Evolutionary conservation across 805 yeast genomes (phyloP), one percentile per base, ranked within the genome.

Genomic region (Zygoascus flipseniorum): DNA sequence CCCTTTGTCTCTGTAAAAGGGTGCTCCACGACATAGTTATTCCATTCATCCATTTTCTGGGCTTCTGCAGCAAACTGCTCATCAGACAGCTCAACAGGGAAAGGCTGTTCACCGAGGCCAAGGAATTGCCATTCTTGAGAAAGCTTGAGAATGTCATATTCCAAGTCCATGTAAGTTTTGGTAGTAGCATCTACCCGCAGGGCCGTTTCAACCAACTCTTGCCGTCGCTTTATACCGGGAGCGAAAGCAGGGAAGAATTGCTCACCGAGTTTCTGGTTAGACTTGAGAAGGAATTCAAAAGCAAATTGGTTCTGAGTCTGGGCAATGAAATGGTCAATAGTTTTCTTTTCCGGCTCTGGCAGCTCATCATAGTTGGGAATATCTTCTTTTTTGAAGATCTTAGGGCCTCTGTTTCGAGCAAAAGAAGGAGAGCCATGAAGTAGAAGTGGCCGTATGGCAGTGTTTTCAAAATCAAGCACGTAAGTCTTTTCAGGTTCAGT

Each of bases 1-100:
- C 97, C 97, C 52, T 86, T 85, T 23, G 97, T 86, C 47, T 92
- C 92, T 31, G 87, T 84, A 69, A 89, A 90, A 43, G 97, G 97
- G 50, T 82, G 77, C 5, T 82, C 74, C 39, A 84, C 77, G 47
- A 86, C 70, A 60, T 80, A 81, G 58, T 78, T 72, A 69, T 88
- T 92, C 72, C 87, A 86, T 31, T 75, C 77, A 54, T 79, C 82
- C 60, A 88, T 74, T 26, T 77, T 78, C 20, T 72, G 63, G 51
- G 79, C 80, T 63, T 83, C 85, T 50, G 72, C 67, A 54, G 81
- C 80, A 45, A 86, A 69, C 58, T 80, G 83, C 45, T 74, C 79
- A 43, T 81, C 83, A 41, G 80, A 69, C 65, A 77, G 83, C 42
- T 73, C 65, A 2, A 89, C 66, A 19, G 96, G 96, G 67, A 77